Evolutionary conservation across 805 yeast species (phyloP).

Genomic region (Blastobotrys muscicola): DNA sequence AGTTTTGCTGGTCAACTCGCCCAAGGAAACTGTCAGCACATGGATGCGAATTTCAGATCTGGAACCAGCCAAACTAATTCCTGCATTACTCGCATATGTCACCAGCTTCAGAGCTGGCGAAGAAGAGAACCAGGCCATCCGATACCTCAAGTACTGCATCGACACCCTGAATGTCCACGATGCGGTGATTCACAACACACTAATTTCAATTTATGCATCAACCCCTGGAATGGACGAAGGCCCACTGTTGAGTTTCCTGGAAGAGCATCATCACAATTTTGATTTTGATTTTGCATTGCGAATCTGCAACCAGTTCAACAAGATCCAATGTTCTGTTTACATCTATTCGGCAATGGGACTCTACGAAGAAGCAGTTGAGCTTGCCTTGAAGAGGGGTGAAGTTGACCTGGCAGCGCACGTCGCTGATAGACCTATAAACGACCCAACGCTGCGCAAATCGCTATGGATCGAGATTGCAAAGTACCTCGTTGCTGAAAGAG

Average conservation of each 20-base stretch:
- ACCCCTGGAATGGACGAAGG: constrained; percentile 36
- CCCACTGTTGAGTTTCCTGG: constrained; percentile 42
- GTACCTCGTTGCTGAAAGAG: constrained; percentile 28
- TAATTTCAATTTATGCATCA: constrained; percentile 56
- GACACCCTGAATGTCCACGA: constrained; percentile 36
- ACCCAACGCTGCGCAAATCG: constrained; percentile 47
- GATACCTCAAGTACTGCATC: constrained; percentile 50
- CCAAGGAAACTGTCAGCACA: constrained; percentile 59
- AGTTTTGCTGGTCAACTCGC: constrained; percentile 55
- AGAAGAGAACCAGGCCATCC: constrained; percentile 52
- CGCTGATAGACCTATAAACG: constrained; percentile 46
- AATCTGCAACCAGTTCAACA: constrained; percentile 51
- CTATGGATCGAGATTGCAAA: constrained; percentile 66
- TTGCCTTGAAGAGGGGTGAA: constrained; percentile 57
- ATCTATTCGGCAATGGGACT: constrained; percentile 60
- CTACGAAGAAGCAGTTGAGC: constrained; percentile 69
- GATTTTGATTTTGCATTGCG: constrained; percentile 72
- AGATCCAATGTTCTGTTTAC: constrained; percentile 56
- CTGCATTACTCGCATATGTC: constrained; percentile 65
- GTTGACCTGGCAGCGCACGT: constrained; percentile 48
- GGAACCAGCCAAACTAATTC: constrained; percentile 57
- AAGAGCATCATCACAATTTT: constrained; percentile 33
- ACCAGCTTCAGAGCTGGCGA: constrained; percentile 29
- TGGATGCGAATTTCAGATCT: constrained; percentile 58
- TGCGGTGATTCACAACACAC: constrained; percentile 55